These are phyloP conservation scores for Actinomortierella wolfii DNA, from an alignment of 371 early-diverging fungal species.

Conservation along the genomic window DNA sequence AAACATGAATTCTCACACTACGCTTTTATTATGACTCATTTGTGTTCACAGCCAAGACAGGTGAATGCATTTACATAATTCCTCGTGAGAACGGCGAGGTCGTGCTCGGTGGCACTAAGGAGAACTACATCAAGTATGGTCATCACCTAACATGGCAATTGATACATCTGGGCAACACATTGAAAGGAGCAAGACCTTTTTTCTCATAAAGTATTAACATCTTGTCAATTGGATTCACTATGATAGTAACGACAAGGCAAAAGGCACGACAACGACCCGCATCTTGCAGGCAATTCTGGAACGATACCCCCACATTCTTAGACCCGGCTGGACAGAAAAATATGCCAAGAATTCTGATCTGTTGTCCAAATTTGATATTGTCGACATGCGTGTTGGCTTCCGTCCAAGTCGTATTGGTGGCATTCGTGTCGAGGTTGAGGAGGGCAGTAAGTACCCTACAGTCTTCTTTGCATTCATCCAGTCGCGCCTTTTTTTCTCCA, in stretches of 20 bases:
- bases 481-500: too few relatives aligned
- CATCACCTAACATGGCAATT: too few relatives aligned
- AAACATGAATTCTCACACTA: slow-evolving; percentile 1
- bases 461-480: too few relatives aligned
- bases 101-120: slow-evolving; percentile 77
- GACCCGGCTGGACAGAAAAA: slow-evolving; percentile 50
- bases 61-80: slow-evolving; percentile 72
- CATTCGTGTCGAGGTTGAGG: slow-evolving; percentile 71
- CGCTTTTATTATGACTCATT: not conserved
- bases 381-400: slow-evolving; percentile 71
- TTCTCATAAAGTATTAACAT: not conserved
- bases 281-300: slow-evolving; percentile 54
- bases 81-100: slow-evolving; percentile 79
- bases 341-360: slow-evolving; percentile 46
- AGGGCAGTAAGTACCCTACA: slow-evolving; percentile 44
- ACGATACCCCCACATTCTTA: slow-evolving; percentile 55
- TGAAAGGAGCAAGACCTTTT: not conserved
- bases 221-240: too few relatives aligned
- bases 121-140: slow-evolving; percentile 64
- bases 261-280: slow-evolving; percentile 36
- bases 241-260: slow-evolving; percentile 37
- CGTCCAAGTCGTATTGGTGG: slow-evolving; percentile 76
- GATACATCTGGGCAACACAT: not conserved
- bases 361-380: slow-evolving; percentile 52
- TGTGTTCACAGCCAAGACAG: slow-evolving; percentile 21